Evolutionary conservation across 2,329 filamentous ascomycete species (phyloP).

Genomic region (Didymella lethalis): DNA sequence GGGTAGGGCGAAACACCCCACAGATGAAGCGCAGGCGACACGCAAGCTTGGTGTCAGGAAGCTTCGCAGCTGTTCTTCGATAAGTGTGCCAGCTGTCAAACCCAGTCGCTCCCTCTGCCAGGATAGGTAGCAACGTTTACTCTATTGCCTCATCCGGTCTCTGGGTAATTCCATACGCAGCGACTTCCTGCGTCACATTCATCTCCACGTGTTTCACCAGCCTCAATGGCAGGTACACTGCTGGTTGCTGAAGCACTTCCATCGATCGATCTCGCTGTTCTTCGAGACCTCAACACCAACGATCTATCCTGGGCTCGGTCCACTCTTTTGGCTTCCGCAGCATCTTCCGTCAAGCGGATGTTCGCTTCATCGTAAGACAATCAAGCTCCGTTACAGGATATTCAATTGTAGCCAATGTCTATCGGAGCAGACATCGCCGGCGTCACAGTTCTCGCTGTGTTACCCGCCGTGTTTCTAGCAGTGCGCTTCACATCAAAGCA

Average conservation of each 20-base stretch:
- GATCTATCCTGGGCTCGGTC: conserved; percentile 14
- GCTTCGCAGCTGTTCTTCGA: conserved; percentile 3
- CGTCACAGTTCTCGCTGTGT: conserved; percentile 27
- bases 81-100: conserved; percentile 11
- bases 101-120: conserved; percentile 10
- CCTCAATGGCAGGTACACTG: conserved; percentile 14
- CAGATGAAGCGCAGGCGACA: conserved; percentile 1
- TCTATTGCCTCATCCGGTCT: neutral
- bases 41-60: neutral
- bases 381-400: conserved; percentile 12
- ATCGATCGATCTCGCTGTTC: conserved; percentile 15
- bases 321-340: conserved; percentile 9
- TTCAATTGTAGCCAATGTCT: conserved; percentile 21
- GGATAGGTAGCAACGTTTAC: conserved; percentile 2
- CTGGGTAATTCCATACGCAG: neutral
- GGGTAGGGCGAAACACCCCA: conserved; percentile 14
- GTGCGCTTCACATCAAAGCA: conserved; percentile 34
- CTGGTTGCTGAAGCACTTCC: conserved; percentile 5
- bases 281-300: conserved; percentile 1
- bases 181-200: conserved; percentile 10
- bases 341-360: conserved; percentile 17
- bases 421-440: conserved; percentile 22
- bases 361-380: conserved; percentile 17
- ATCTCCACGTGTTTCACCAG: conserved; percentile 28
- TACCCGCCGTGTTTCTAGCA: conserved; percentile 30